These are phyloP conservation scores for Chamaenerion angustifolium DNA, from an alignment of 345 rosid species.

Conservation along the genomic window DNA sequence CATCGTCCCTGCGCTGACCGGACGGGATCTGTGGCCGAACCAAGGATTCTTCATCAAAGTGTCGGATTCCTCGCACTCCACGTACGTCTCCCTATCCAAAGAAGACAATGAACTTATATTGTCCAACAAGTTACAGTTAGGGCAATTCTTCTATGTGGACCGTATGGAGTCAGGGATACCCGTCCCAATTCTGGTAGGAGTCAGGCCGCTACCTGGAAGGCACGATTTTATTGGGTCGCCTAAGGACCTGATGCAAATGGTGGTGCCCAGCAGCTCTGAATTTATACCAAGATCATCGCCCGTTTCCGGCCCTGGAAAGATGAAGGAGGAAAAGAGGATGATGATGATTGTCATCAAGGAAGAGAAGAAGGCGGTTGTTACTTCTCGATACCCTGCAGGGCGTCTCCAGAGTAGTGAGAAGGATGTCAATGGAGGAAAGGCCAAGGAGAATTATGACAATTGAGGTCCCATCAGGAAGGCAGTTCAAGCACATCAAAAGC, in stretches of 20 bases:
- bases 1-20: slow-evolving; percentile 80
- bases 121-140: slow-evolving; percentile 68
- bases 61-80: slow-evolving; percentile 84
- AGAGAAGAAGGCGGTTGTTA: slow-evolving; percentile 49
- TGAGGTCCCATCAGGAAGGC: slow-evolving; percentile 8
- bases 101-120: slow-evolving; percentile 79
- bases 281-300: slow-evolving; percentile 10
- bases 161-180: slow-evolving; percentile 57
- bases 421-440: slow-evolving; percentile 2
- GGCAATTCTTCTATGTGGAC: slow-evolving; percentile 86
- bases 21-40: slow-evolving; percentile 88
- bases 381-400: slow-evolving; percentile 66
- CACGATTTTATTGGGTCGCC: slow-evolving; percentile 78
- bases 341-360: slow-evolving; percentile 74
- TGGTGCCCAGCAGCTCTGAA: slow-evolving; percentile 36
- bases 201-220: slow-evolving; percentile 71
- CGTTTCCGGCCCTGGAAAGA: slow-evolving; percentile 11
- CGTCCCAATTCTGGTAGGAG: slow-evolving; percentile 67
- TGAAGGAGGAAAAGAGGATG: slow-evolving; percentile 23
- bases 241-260: slow-evolving; percentile 86
- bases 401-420: no score
- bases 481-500: no score
- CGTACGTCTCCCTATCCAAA: slow-evolving; percentile 53
- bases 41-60: slow-evolving; percentile 88
- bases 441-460: not conserved